phyloP scores from a whole-genome alignment of 2,329 filamentous ascomycete species.

The Verticillium nubilum region DNA sequence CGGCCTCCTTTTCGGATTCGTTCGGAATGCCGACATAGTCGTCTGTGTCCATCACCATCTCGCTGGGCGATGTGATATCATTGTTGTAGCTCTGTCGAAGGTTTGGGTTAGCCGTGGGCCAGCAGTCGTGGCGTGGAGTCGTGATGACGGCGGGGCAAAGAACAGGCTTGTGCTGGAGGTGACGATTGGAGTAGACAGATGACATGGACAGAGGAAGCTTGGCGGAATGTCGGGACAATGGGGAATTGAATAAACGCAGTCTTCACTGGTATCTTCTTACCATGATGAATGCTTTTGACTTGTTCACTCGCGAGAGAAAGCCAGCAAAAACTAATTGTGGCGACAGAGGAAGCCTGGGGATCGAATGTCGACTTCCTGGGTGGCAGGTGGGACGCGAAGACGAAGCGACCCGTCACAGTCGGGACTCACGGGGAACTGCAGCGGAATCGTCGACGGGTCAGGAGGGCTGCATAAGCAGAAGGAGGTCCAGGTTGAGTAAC shows the following conservation, averaged over 20 bases:
- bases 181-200: neutral
- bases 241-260: neutral
- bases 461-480: neutral
- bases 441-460: neutral
- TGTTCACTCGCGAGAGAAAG: neutral
- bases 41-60: constrained; percentile 51
- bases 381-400: neutral
- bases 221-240: neutral
- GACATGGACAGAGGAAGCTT: neutral
- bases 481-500: neutral
- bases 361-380: neutral
- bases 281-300: neutral
- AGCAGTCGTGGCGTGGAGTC: neutral
- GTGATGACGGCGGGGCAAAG: neutral
- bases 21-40: constrained; percentile 47
- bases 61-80: constrained; percentile 47
- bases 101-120: constrained; percentile 12
- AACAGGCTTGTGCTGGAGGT: neutral
- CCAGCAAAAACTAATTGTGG: neutral
- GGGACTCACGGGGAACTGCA: neutral
- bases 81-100: constrained; percentile 41
- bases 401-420: neutral
- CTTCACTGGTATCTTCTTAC: neutral
- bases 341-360: neutral
- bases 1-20: constrained; percentile 43